A percentile compares a stretch with the other conserved stretches of the same genome.
Evolutionary conservation across 352 stramenopile species (phyloP).

Genomic region (Phytopythium kandeliae): DNA sequence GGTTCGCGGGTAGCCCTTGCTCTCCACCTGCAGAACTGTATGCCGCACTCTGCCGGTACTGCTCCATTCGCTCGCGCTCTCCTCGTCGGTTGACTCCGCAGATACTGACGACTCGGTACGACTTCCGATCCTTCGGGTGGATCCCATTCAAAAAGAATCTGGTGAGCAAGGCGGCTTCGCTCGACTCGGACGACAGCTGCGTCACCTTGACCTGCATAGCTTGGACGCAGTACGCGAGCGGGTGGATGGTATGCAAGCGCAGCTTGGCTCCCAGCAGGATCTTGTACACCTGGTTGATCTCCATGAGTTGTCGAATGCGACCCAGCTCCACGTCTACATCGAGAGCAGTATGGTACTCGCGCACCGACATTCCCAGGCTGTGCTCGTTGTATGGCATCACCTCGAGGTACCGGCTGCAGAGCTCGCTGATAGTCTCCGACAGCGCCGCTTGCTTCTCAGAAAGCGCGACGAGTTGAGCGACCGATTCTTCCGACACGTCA

Average conservation of each 20-base stretch:
- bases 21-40: conserved; percentile 12
- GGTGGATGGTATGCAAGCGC: conserved; percentile 26
- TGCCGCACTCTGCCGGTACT: conserved; percentile 36
- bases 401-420: conserved; percentile 74
- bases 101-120: conserved; percentile 55
- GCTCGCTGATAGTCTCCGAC: conserved; percentile 63
- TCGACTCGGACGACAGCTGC: conserved; percentile 15
- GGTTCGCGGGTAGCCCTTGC: conserved; percentile 24
- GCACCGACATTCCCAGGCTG: conserved; percentile 42
- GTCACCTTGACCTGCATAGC: conserved; percentile 58
- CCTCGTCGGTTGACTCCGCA: conserved; percentile 59
- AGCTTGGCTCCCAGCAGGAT: conserved; percentile 63
- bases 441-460: conserved; percentile 39
- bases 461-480: conserved; percentile 30
- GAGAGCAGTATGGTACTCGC: conserved; percentile 42
- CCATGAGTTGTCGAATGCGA: conserved; percentile 47
- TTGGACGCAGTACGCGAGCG: conserved; percentile 77
- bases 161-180: conserved; percentile 42
- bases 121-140: conserved; percentile 10
- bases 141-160: conserved; percentile 64
- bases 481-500: conserved; percentile 38
- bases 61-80: conserved; percentile 41
- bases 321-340: conserved; percentile 68
- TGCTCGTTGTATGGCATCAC: conserved; percentile 77
- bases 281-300: conserved; percentile 76